phyloP scores from a whole-genome alignment of 2,329 filamentous ascomycete genomes.

The Bipolaris sorokiniana region DNA sequence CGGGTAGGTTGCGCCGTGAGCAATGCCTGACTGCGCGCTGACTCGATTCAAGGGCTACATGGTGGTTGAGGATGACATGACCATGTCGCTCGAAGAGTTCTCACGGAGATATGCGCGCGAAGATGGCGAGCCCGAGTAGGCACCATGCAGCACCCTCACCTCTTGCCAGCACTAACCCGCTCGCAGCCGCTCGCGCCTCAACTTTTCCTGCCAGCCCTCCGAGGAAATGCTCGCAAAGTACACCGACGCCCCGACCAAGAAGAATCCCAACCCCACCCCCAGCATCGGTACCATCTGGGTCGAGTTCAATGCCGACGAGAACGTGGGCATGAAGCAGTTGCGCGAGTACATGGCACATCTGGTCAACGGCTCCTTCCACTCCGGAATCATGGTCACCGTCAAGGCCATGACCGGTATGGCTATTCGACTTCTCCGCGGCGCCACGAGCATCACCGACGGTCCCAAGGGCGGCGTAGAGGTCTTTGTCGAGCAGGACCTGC shows the following conservation, averaged over 20 bases:
- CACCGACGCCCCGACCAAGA: slow-evolving; percentile 71
- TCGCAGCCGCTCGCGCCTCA: slow-evolving; percentile 77
- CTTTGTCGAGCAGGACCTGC: slow-evolving; percentile 92
- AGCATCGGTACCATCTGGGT: slow-evolving; percentile 90
- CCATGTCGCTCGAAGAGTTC: slow-evolving; percentile 85
- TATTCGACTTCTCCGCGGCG: slow-evolving; percentile 42
- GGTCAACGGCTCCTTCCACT: slow-evolving; percentile 79
- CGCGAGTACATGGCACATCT: slow-evolving; percentile 87
- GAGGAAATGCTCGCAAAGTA: slow-evolving; percentile 84
- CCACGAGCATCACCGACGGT: slow-evolving; percentile 35
- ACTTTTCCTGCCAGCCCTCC: slow-evolving; percentile 85
- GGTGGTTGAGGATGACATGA: slow-evolving; percentile 85
- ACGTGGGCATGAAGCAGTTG: slow-evolving; percentile 89
- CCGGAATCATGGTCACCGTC: slow-evolving; percentile 87
- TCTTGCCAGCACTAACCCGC: slow-evolving; percentile 5
- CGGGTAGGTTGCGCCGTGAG: slow-evolving; percentile 65
- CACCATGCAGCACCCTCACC: slow-evolving; percentile 10
- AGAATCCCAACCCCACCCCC: slow-evolving; percentile 71
- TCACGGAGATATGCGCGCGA: slow-evolving; percentile 71
- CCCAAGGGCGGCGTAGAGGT: slow-evolving; percentile 91
- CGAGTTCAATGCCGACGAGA: slow-evolving; percentile 82
- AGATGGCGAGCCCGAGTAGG: slow-evolving; percentile 79
- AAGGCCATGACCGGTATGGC: slow-evolving; percentile 84
- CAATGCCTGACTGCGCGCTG: slow-evolving; percentile 25
- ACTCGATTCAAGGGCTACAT: slow-evolving; percentile 77